Conservation (phyloP, 768 basidiomycete genomes). For the Floccularia luteovirens region DNA sequence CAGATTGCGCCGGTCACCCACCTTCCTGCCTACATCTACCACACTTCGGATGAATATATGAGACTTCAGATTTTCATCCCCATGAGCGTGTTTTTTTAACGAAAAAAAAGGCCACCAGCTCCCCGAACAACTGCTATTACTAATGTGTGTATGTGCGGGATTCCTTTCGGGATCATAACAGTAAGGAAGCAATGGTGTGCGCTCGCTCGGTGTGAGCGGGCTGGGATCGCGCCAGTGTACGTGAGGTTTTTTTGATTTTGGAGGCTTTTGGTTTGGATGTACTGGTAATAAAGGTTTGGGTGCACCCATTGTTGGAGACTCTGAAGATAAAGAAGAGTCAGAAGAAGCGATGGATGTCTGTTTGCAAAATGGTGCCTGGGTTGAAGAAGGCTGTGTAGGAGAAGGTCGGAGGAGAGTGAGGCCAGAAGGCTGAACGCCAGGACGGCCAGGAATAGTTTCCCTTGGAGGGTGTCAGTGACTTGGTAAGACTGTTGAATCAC, state of each 20-base stretch:
- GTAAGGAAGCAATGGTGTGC: constrained; percentile 9
- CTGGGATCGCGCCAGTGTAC: constrained; percentile 19
- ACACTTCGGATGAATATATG: neutral
- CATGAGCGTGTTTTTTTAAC: constrained; percentile 2
- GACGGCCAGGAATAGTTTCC: constrained; percentile 2
- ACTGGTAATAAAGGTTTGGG: constrained; percentile 6
- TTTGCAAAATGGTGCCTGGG: constrained; percentile 4
- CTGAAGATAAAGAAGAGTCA: neutral
- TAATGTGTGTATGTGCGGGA: neutral
- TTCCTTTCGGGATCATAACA: neutral
- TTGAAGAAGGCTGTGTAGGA: neutral
- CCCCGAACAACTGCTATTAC: neutral
- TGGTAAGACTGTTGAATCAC: constrained; percentile 2
- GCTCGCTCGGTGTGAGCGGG: constrained; percentile 9
- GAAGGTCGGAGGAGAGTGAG: constrained; percentile 24
- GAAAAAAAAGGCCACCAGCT: constrained; percentile 5
- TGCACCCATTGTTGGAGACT: constrained; percentile 8
- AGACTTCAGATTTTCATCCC: neutral
- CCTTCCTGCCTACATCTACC: constrained; percentile 2
- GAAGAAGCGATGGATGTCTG: neutral
- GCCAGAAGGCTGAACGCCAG: constrained; percentile 24
- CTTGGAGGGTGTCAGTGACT: neutral
- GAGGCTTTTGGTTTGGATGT: neutral
- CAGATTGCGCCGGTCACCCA: constrained; percentile 11
- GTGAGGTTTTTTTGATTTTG: constrained; percentile 6